Evolutionary conservation across 2,329 filamentous ascomycete genomes (phyloP).

Genomic region (Rhinocladiella similis): DNA sequence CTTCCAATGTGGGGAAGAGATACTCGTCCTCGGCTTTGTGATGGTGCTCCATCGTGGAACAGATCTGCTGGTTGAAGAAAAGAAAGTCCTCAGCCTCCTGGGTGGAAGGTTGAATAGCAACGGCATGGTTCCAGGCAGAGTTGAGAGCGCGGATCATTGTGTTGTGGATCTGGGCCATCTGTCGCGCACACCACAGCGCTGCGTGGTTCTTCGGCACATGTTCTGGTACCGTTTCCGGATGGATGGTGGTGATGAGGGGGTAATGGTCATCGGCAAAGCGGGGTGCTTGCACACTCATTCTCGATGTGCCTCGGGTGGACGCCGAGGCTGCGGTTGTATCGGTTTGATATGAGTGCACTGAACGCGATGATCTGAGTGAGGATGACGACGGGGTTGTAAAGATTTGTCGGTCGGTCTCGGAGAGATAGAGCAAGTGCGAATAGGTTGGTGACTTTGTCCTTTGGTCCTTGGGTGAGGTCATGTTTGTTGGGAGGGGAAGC

Average conservation of each 20-base stretch:
- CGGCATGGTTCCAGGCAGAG: conserved; percentile 28
- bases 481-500: conserved; percentile 9
- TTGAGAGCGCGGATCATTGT: conserved; percentile 29
- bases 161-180: conserved; percentile 31
- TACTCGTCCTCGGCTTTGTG: conserved; percentile 25
- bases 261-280: conserved; percentile 29
- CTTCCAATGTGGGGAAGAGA: conserved; percentile 24
- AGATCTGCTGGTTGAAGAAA: conserved; percentile 28
- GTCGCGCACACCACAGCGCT: conserved; percentile 21
- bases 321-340: conserved; percentile 72
- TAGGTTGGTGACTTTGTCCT: conserved; percentile 17
- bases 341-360: conserved; percentile 75
- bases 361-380: conserved; percentile 59
- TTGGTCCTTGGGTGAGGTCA: neutral
- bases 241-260: conserved; percentile 26
- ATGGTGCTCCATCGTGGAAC: conserved; percentile 25
- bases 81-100: conserved; percentile 27
- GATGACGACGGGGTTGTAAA: conserved; percentile 58
- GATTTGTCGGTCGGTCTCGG: conserved; percentile 18
- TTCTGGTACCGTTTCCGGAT: conserved; percentile 15
- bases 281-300: conserved; percentile 9
- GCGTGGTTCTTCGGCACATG: conserved; percentile 16
- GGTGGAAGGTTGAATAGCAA: conserved; percentile 18
- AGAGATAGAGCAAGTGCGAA: conserved; percentile 23
- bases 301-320: conserved; percentile 62